Evolutionary conservation across 305 asterid genomes (phyloP), one percentile per base, ranked within the genome.

Genomic region (Euphrasia arctica): DNA sequence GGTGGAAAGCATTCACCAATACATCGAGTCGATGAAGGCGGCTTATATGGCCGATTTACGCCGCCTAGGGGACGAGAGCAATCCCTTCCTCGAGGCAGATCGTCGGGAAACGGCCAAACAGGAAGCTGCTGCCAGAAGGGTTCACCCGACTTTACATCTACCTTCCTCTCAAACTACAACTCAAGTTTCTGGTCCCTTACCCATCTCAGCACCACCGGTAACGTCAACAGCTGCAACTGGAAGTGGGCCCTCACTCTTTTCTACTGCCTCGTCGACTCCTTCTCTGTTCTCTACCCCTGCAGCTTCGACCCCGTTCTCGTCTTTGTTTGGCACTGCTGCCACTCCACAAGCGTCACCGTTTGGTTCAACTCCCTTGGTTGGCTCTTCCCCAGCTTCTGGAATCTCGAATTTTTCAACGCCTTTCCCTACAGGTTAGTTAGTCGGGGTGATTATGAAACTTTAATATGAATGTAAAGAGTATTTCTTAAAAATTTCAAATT

Each of bases 61-160:
- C 58, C 87, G 82, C 28, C 82, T 90, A 58, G 99, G 97, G 45
- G 88, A 88, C 34, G 91, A 80, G 12, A 81, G 79, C 5, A 78
- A 93, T 72, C 99, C 97, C 34, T 93, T 93, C 81, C 91, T 93
- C 47, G 99, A 88, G 77, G 97, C 99, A 56, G 95, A 90, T 80
- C 75, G 95, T 28, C 85, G 99, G 25, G 95, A 90, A 82, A 88
- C 90, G 34, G 96, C 91, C 25, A 93, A 88, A 72, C 91, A 75
- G 77, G 97, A 88, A 82, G 97, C 96, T 58, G 97, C 97, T n/a
- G 95, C 95, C 58, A 80, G 84, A 76, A 90, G 97, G 82, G 86
- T 85, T 63, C 97, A 90, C 72, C 99, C 96, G 70, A 86, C 99
- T 62, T 63, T 83, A 69, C 95, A 93, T 78, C 82, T 93, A 71